These are phyloP conservation scores for Letharia columbiana DNA, from an alignment of 495 filamentous ascomycete species.

Conservation along the genomic window DNA sequence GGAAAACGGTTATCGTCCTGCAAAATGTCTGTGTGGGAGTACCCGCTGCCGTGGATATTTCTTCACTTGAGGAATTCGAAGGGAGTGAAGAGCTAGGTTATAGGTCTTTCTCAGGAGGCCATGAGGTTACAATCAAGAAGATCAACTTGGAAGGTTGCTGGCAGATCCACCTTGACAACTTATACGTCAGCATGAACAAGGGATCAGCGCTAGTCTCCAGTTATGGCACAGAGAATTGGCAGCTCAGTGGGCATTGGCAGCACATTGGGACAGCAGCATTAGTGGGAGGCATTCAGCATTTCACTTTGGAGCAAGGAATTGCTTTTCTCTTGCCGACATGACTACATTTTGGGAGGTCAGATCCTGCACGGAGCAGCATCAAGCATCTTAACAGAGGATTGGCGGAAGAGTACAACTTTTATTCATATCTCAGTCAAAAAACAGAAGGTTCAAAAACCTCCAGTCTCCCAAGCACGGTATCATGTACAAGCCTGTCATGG, in stretches of 20 bases:
- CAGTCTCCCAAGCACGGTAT: background rate
- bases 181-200: too few relatives aligned
- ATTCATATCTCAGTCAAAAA: background rate
- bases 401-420: background rate
- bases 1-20: constrained; percentile 38
- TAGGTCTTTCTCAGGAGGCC: background rate
- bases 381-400: background rate
- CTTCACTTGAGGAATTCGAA: constrained; percentile 32
- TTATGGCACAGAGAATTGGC: too few relatives aligned
- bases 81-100: background rate
- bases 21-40: constrained; percentile 60
- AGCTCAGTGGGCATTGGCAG: too few relatives aligned
- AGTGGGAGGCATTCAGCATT: too few relatives aligned
- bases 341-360: background rate
- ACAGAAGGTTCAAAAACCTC: background rate
- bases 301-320: too few relatives aligned
- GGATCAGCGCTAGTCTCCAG: too few relatives aligned
- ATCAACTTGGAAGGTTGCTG: background rate
- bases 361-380: background rate
- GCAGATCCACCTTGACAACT: too few relatives aligned
- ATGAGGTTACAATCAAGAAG: background rate
- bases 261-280: too few relatives aligned
- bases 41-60: constrained; percentile 58
- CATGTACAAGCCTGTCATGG: background rate
- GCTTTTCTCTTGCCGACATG: too few relatives aligned